Percentiles rank a stretch among this genome's conserved stretches.
Conservation (phyloP, 768 basidiomycete genomes). For the Kwoniella shandongensis region DNA sequence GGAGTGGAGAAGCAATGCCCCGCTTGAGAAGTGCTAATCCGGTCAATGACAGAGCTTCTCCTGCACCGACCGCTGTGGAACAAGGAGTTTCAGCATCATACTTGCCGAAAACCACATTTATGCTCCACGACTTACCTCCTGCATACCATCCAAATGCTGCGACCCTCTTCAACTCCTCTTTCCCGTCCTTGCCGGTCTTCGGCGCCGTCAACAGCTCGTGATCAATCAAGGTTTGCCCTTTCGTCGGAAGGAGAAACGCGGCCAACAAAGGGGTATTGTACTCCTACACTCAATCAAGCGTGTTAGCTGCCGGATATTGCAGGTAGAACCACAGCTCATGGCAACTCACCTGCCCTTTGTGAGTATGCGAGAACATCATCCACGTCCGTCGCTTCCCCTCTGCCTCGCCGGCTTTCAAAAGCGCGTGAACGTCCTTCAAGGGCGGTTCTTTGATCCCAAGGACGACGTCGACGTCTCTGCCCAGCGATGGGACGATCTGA, state of each 20-base stretch:
- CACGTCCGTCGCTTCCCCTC: constrained; percentile 64
- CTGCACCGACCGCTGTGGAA: constrained; percentile 73
- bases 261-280: constrained; percentile 81
- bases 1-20: constrained; percentile 78
- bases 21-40: constrained; percentile 75
- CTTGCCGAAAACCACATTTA: not conserved
- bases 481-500: constrained; percentile 60
- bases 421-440: constrained; percentile 59
- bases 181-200: constrained; percentile 58
- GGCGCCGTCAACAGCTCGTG: constrained; percentile 75
- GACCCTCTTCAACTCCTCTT: constrained; percentile 57
- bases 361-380: constrained; percentile 89
- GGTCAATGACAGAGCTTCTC: constrained; percentile 75
- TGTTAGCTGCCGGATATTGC: not conserved
- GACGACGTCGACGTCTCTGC: constrained; percentile 66
- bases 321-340: not conserved
- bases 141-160: constrained; percentile 93
- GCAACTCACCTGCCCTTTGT: constrained; percentile 59
- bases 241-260: constrained; percentile 39
- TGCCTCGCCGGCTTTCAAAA: constrained; percentile 56
- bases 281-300: constrained; percentile 60
- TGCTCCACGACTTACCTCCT: constrained; percentile 62
- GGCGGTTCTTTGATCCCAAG: constrained; percentile 89
- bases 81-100: constrained; percentile 3
- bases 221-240: constrained; percentile 63